Percentiles rank a stretch among this genome's conserved stretches.
Conservation (phyloP, 305 asterid genomes). For the Fraxinus nigra region DNA sequence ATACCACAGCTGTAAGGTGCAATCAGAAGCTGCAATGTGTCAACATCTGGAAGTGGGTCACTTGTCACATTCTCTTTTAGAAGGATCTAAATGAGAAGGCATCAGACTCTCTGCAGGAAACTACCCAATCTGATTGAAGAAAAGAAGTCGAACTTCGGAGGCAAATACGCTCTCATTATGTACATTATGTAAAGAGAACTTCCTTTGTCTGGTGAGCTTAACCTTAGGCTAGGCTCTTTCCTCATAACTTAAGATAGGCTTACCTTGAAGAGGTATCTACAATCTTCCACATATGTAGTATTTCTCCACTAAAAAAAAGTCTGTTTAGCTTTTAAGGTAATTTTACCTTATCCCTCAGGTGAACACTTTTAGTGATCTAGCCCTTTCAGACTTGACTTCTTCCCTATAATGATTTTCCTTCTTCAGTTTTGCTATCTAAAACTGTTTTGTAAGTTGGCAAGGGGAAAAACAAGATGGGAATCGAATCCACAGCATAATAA, state of each 20-base stretch:
- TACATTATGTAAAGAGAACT: not conserved
- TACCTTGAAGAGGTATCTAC: not conserved
- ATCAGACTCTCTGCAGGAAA: not conserved
- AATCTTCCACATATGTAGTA: not conserved
- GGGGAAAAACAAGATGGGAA: not conserved
- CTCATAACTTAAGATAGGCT: too few relatives aligned
- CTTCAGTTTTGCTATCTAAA: conserved; percentile 5
- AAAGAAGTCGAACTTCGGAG: too few relatives aligned
- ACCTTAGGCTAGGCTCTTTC: too few relatives aligned
- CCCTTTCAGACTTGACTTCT: not conserved
- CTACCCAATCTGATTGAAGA: not conserved
- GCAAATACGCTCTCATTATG: too few relatives aligned
- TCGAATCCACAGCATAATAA: not conserved
- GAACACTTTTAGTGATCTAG: not conserved
- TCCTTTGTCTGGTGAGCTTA: too few relatives aligned
- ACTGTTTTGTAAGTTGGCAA: not conserved
- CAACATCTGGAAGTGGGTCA: not conserved
- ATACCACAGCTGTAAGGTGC: not conserved
- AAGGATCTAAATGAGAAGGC: not conserved
- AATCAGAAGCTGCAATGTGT: not conserved
- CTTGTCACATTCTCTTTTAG: not conserved
- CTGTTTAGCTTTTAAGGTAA: not conserved
- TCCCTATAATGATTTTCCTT: not conserved
- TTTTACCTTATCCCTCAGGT: not conserved
- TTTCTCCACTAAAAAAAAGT: not conserved